Base-by-base conservation (phyloP, 495 filamentous ascomycete species). In the Apiosordaria backusii region DNA sequence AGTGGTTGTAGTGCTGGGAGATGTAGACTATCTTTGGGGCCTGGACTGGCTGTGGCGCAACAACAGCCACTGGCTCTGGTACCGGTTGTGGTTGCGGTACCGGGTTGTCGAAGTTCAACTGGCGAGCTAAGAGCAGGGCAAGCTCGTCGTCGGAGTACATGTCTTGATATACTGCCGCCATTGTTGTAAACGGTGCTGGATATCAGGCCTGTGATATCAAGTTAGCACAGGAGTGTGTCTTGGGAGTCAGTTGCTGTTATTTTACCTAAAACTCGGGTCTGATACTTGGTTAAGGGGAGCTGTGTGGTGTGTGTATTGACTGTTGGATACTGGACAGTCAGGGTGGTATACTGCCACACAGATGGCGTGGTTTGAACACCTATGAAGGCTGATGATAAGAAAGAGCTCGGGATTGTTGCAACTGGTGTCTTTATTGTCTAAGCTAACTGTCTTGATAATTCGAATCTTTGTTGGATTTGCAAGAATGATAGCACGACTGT, bases 1-100 rank as follows among this genome's bases (percentile, higher is more conserved):
- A 90, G 72, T 92, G 90, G 69, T 89, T 86, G 74, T 92, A 92
- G 75, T 92, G 90, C 68, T 89, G 88, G 15, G 88, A 83, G 67
- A 91, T 84, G 77, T 91, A 92, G 61, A 81, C 80, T 64, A 85
- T 84, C 61, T 78, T 76, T 24, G 70, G 66, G 9, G 73, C 70
- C 9, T 71, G 63, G 22, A 71, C 71, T 3, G 72, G 70, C 59
- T 70, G 74, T 64, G 74, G 72, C 22, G 70, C 71, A 16, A 82
- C 75, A 24, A 55, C 71, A 5, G 66, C 68, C 23, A 45, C 61
- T 2, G 75, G 72, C 62, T 69, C 74, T 65, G 75, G 73, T 25
- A 72, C 72, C 21, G 83, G 77, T 23, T 29, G 50, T 13, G 63
- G 52, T 35, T 57, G 22, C 50, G 24, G 59, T 40, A 27, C 2